Conservation (phyloP, 1,284 basidiomycete species). For the Acaromyces ingoldii region DNA sequence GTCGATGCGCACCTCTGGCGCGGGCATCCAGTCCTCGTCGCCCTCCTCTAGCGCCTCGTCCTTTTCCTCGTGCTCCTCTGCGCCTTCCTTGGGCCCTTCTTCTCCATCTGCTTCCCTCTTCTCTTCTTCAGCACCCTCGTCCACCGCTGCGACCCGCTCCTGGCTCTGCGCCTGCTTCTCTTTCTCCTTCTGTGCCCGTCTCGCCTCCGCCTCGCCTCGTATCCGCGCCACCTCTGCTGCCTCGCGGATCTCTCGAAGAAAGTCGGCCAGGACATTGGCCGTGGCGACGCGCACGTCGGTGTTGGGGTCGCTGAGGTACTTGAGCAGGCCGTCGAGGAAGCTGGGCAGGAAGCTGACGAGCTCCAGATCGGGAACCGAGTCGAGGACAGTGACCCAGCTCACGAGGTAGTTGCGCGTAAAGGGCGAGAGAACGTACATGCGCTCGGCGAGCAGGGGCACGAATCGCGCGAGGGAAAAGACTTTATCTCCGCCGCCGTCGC, state of each 20-base stretch:
- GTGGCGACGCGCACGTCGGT: constrained; percentile 89
- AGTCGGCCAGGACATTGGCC: constrained; percentile 84
- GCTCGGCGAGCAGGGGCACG: constrained; percentile 84
- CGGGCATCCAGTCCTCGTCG: constrained; percentile 69
- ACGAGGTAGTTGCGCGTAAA: constrained; percentile 94
- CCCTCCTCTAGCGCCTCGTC: constrained; percentile 48
- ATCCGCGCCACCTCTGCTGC: constrained; percentile 28
- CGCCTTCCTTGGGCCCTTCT: constrained; percentile 43
- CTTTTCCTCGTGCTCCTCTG: constrained; percentile 43
- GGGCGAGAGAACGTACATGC: constrained; percentile 90
- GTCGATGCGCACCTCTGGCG: constrained; percentile 86
- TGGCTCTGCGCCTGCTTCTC: constrained; percentile 13
- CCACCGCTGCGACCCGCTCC: constrained; percentile 10
- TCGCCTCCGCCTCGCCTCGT: constrained; percentile 18
- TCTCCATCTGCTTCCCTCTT: not conserved
- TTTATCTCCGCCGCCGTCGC: constrained; percentile 17
- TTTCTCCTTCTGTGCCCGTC: constrained; percentile 48
- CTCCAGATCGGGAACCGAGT: constrained; percentile 93
- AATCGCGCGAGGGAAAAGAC: constrained; percentile 89
- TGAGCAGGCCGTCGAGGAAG: constrained; percentile 81
- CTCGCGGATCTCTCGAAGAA: constrained; percentile 66
- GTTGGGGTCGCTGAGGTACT: constrained; percentile 90
- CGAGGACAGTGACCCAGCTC: constrained; percentile 91
- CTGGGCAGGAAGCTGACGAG: constrained; percentile 89
- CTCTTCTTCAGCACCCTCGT: constrained; percentile 3